Evolutionary conservation across 768 basidiomycete genomes (phyloP).

Genomic region (Clavulina sp.): DNA sequence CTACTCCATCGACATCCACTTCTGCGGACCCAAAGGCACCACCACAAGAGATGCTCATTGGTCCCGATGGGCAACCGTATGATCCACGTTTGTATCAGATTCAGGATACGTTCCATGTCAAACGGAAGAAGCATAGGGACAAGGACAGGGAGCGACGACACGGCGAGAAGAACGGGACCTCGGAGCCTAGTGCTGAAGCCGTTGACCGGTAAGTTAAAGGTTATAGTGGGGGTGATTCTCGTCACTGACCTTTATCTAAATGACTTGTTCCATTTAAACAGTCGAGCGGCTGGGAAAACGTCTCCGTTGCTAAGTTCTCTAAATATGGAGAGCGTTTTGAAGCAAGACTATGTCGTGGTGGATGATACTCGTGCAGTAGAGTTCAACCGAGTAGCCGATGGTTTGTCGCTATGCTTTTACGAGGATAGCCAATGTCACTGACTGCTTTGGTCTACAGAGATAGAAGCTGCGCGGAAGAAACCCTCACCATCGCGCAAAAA

Average conservation of each 20-base stretch:
- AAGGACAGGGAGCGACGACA: background rate
- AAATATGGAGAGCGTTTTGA: constrained; percentile 26
- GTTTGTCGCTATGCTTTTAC: constrained; percentile 25
- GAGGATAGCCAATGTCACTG: background rate
- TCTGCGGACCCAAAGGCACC: background rate
- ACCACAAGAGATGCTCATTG: background rate
- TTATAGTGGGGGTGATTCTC: no score
- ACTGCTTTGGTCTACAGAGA: background rate
- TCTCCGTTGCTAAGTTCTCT: background rate
- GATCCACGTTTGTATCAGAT: constrained; percentile 8
- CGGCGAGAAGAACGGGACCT: no score
- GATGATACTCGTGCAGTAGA: constrained; percentile 82
- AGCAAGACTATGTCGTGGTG: constrained; percentile 77
- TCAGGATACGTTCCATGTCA: constrained; percentile 6
- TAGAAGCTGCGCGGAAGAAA: constrained; percentile 1
- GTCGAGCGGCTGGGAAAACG: no score
- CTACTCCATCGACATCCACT: background rate
- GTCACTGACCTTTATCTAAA: no score
- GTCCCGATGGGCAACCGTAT: constrained; percentile 8
- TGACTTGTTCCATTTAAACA: no score
- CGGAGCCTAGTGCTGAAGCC: no score
- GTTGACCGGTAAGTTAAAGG: no score
- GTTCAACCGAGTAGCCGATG: constrained; percentile 82
- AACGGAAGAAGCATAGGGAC: constrained; percentile 21
- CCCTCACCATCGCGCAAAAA: no score